Conservation (phyloP, 495 filamentous ascomycete species). For the Xylaria intraflava region DNA sequence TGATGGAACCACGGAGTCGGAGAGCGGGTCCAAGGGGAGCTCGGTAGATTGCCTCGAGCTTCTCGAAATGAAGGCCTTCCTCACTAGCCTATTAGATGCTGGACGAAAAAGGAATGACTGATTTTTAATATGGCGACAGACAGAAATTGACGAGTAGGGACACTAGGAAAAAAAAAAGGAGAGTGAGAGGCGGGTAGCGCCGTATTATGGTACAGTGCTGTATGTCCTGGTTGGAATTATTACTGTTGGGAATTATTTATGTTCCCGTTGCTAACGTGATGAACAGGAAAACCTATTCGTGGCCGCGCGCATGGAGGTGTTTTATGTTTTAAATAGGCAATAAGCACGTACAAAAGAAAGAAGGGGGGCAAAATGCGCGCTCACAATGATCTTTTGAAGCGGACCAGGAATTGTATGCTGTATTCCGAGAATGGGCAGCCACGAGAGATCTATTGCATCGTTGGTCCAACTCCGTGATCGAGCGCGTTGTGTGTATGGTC, state of each 20-base stretch:
- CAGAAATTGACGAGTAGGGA: slow-evolving; percentile 8
- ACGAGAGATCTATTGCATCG: slow-evolving; percentile 6
- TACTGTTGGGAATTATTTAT: slow-evolving; percentile 5
- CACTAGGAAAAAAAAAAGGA: slow-evolving; percentile 6
- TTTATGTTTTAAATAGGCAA: slow-evolving; percentile 4
- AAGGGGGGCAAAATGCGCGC: slow-evolving; percentile 4
- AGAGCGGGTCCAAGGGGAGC: slow-evolving; percentile 25
- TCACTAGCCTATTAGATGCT: slow-evolving; percentile 27
- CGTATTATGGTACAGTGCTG: not conserved
- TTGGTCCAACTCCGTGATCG: slow-evolving; percentile 8
- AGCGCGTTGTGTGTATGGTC: slow-evolving; percentile 3
- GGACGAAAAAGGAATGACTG: slow-evolving; percentile 30
- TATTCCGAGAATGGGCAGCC: slow-evolving; percentile 3
- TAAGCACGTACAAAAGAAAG: slow-evolving; percentile 9
- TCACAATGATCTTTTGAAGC: slow-evolving; percentile 1
- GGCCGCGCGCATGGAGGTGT: not conserved
- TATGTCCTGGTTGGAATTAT: not conserved
- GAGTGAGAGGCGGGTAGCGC: slow-evolving; percentile 11
- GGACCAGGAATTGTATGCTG: slow-evolving; percentile 2
- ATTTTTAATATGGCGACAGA: slow-evolving; percentile 18
- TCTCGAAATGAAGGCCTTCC: slow-evolving; percentile 28
- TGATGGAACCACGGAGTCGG: slow-evolving; percentile 25
- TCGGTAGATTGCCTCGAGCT: slow-evolving; percentile 20
- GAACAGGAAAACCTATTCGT: not conserved
- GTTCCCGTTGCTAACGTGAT: slow-evolving; percentile 7